Evolutionary conservation across 2,329 filamentous ascomycete genomes (phyloP).

Genomic region (Beauveria sp.): DNA sequence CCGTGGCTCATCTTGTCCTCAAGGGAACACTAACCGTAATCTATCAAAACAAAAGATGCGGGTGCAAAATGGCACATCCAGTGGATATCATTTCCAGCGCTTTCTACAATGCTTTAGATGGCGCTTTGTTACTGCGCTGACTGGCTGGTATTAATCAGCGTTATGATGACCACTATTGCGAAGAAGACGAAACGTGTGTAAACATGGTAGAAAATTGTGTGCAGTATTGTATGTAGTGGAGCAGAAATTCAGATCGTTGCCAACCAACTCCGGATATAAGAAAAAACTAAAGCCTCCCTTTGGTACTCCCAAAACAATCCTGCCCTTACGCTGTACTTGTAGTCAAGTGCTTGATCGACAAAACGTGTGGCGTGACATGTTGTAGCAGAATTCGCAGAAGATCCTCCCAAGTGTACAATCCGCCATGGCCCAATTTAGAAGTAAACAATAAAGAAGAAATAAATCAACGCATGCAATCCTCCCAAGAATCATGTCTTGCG

Average conservation of each 20-base stretch:
- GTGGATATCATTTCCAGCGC: too few species aligned
- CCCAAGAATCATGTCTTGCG: background rate
- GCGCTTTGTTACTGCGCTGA: too few species aligned
- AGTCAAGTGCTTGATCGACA: slow-evolving; percentile 1
- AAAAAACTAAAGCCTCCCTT: background rate
- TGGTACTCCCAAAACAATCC: background rate
- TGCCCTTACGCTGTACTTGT: background rate
- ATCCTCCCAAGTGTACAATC: background rate
- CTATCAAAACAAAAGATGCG: too few species aligned
- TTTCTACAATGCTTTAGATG: too few species aligned
- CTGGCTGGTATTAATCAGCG: too few species aligned
- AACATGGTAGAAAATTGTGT: background rate
- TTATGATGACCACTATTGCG: background rate
- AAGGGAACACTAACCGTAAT: too few species aligned
- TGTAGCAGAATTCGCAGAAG: background rate
- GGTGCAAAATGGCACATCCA: too few species aligned
- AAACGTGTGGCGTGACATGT: background rate
- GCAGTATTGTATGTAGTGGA: background rate
- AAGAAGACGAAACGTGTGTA: background rate
- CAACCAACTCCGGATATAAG: slow-evolving; percentile 9
- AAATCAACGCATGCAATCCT: slow-evolving; percentile 1
- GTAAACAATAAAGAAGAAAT: slow-evolving; percentile 4
- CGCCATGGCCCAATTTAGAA: background rate
- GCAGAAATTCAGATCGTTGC: background rate
- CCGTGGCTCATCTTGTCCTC: too few species aligned